These are phyloP conservation scores for Oenanthe sinensis DNA, from an alignment of 129 eudicot genomes.

Conservation along the genomic window DNA sequence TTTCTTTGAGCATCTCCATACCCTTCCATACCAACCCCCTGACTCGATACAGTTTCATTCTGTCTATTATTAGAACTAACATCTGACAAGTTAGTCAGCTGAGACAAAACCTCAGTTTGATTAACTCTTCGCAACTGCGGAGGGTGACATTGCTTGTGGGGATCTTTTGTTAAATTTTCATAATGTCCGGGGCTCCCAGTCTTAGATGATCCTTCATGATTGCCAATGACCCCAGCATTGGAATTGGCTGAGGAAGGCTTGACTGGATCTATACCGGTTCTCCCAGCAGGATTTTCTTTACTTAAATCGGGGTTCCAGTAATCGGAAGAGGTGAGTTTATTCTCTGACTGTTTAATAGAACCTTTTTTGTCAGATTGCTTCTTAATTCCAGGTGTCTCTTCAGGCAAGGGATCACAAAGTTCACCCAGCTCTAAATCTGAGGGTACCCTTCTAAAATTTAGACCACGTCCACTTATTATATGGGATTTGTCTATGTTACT, in stretches of 20 bases:
- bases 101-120: slow-evolving; percentile 35
- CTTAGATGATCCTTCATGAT: slow-evolving; percentile 20
- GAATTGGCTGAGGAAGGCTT: slow-evolving; percentile 30
- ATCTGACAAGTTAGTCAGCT: slow-evolving; percentile 29
- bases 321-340: slow-evolving; percentile 36
- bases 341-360: slow-evolving; percentile 54
- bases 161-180: slow-evolving; percentile 38
- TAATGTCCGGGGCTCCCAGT: slow-evolving; percentile 27
- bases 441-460: slow-evolving; percentile 49
- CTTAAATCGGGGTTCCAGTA: slow-evolving; percentile 42
- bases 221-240: slow-evolving; percentile 14
- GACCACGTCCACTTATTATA: slow-evolving; percentile 37
- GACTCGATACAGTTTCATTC: slow-evolving; percentile 35
- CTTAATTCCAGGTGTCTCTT: slow-evolving; percentile 37
- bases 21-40: slow-evolving; percentile 38
- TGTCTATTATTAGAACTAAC: slow-evolving; percentile 31
- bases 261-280: slow-evolving; percentile 30
- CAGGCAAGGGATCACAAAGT: slow-evolving; percentile 61
- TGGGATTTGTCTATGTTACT: slow-evolving; percentile 29
- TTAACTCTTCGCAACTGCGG: slow-evolving; percentile 27
- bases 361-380: slow-evolving; percentile 46
- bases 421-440: slow-evolving; percentile 93
- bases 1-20: slow-evolving; percentile 44
- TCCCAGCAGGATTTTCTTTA: slow-evolving; percentile 44
- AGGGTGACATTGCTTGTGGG: slow-evolving; percentile 27